Evolutionary conservation across 768 basidiomycete species (phyloP).

Genomic region (Termitomyces sp.): DNA sequence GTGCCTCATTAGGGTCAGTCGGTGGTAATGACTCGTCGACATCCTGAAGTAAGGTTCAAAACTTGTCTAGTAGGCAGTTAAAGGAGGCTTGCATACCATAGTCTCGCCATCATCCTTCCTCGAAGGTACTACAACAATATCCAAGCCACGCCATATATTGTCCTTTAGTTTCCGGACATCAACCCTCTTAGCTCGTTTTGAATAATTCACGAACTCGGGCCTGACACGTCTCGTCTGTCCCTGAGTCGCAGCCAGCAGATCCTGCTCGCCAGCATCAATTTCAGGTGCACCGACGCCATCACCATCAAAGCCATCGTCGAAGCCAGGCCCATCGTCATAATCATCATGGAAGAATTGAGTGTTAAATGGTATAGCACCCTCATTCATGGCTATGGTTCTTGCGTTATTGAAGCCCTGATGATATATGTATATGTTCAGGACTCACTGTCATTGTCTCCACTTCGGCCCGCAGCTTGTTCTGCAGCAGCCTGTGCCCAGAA

Average conservation of each 20-base stretch:
- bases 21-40: conserved; percentile 41
- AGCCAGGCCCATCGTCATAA: conserved; percentile 74
- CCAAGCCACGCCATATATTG: conserved; percentile 93
- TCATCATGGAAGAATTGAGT: conserved; percentile 98
- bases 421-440: not conserved
- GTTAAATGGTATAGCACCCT: conserved; percentile 74
- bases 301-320: conserved; percentile 57
- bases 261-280: conserved; percentile 74
- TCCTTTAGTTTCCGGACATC: conserved; percentile 97
- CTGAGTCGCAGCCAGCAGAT: conserved; percentile 81
- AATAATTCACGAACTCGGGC: conserved; percentile 90
- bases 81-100: conserved; percentile 44
- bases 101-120: conserved; percentile 37
- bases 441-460: conserved; percentile 57
- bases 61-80: not conserved
- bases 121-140: conserved; percentile 58
- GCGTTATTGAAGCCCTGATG: not conserved
- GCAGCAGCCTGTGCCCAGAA: conserved; percentile 98
- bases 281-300: conserved; percentile 38
- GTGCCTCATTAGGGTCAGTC: conserved; percentile 64
- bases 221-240: conserved; percentile 71
- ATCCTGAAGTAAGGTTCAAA: conserved; percentile 36
- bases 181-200: conserved; percentile 93
- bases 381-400: conserved; percentile 22
- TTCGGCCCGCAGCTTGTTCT: conserved; percentile 63